These are phyloP conservation scores for Zymoseptoria tritici DNA, from an alignment of 2,329 filamentous ascomycete species.

Conservation along the genomic window DNA sequence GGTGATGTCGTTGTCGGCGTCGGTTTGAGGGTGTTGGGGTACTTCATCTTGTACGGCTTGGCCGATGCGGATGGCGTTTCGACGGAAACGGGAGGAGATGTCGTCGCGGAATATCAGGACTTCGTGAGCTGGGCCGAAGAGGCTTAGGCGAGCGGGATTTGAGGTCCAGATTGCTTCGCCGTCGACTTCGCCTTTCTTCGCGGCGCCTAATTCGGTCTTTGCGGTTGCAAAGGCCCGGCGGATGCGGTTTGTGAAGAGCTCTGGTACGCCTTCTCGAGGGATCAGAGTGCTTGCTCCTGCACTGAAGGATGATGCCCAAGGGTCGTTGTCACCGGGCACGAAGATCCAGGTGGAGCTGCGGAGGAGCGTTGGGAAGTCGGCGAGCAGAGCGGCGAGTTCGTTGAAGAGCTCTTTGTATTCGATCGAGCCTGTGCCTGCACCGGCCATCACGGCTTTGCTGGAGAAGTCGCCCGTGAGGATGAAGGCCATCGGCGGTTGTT, in stretches of 20 bases:
- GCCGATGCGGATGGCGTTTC: constrained; percentile 67
- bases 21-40: constrained; percentile 9
- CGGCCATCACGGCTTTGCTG: constrained; percentile 50
- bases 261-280: constrained; percentile 66
- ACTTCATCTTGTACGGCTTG: constrained; percentile 31
- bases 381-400: constrained; percentile 69
- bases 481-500: constrained; percentile 61
- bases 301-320: constrained; percentile 84
- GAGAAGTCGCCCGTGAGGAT: constrained; percentile 81
- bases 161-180: constrained; percentile 81
- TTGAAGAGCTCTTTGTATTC: constrained; percentile 98
- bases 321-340: constrained; percentile 92
- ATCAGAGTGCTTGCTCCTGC: constrained; percentile 64
- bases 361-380: constrained; percentile 76
- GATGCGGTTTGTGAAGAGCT: constrained; percentile 82
- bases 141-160: constrained; percentile 72
- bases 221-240: constrained; percentile 71
- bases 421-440: constrained; percentile 69
- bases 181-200: constrained; percentile 42
- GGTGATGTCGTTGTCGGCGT: constrained; percentile 16
- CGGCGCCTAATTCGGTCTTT: constrained; percentile 56
- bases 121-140: constrained; percentile 85
- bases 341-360: constrained; percentile 80
- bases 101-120: constrained; percentile 84
- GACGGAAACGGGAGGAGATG: constrained; percentile 67